Evolutionary conservation across 306 rosid species (phyloP), one percentile per base, ranked within the genome.

Genomic region (Cyclanthera cordifolia): DNA sequence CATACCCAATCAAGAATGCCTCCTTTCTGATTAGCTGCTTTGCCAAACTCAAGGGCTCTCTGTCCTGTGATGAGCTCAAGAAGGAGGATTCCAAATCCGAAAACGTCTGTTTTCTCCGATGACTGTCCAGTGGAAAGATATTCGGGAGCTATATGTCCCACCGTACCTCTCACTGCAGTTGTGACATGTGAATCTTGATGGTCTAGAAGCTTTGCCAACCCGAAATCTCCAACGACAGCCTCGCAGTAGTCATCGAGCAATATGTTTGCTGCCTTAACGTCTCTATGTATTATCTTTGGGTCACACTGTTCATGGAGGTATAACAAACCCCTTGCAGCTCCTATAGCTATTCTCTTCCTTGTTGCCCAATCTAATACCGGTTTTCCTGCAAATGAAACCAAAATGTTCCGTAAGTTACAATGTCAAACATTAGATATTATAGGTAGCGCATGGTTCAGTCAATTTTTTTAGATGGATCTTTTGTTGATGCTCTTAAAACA

Each of bases 281-380:
- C 97, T 74, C 97, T 82, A 55, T 91, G 97, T 70, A 91, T 91
- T 50, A 91, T 88, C 78, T 91, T 91, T 4, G 97, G 97, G 70
- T 91, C 97, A 81, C 97, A 91, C 51, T 91, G 97, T 76, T 91
- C 97, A 67, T 91, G 97, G 54, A 91, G 95, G 74, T 91, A 91
- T 59, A 89, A 39, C 16, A 91, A 80, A 71, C 97, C 97, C 73
- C 97, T 88, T 54, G 81, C 96, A 25, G 97, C 92, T 71, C 97
- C 97, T 32, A 91, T 50, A 17, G 96, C 85, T 52, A 91, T 91
- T 70, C 90, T 89, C 83, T 91, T 91, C 80, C 97, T 83, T 16
- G 92, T 85, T 67, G 85, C 78, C 97, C 96, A 91, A 17, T 91
- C 97, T 75, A 91, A 60, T 6, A 80, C 90, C 5, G 96, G 96